These are phyloP conservation scores for Carex littledalei DNA, from an alignment of 176 grass and related monocot species.

Conservation along the genomic window DNA sequence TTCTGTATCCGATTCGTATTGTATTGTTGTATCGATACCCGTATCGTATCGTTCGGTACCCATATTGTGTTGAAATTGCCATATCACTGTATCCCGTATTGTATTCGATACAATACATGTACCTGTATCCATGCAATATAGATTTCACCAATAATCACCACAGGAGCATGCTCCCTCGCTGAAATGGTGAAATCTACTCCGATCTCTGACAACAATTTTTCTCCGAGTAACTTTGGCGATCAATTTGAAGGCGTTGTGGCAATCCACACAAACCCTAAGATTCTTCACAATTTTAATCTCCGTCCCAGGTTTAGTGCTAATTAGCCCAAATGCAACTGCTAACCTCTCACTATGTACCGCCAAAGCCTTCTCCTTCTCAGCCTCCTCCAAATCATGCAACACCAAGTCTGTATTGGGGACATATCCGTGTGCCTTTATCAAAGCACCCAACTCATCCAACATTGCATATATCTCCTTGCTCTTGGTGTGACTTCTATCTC, in stretches of 20 bases:
- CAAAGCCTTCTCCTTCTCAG: conserved; percentile 52
- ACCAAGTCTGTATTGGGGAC: conserved; percentile 55
- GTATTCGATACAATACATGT: no score
- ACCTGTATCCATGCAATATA: no score
- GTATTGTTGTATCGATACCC: no score
- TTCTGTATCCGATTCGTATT: no score
- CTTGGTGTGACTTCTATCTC: conserved; percentile 61
- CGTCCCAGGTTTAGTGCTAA: conserved; percentile 51
- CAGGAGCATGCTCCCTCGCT: conserved; percentile 63
- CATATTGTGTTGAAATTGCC: no score
- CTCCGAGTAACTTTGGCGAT: conserved; percentile 55
- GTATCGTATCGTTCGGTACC: no score
- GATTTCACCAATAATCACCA: conserved; percentile 79
- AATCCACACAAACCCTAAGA: conserved; percentile 71
- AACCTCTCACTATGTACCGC: conserved; percentile 88
- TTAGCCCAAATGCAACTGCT: conserved; percentile 70
- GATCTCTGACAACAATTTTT: conserved; percentile 83
- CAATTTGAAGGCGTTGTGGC: conserved; percentile 68
- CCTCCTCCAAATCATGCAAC: conserved; percentile 65
- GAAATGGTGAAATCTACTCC: conserved; percentile 87
- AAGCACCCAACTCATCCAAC: conserved; percentile 52
- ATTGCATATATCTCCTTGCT: conserved; percentile 64
- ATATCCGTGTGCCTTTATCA: conserved; percentile 67
- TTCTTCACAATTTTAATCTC: conserved; percentile 88
- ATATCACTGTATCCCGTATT: no score